Percentiles rank a stretch among this genome's conserved stretches.
These are phyloP conservation scores for Beauveria rudraprayagi DNA, from an alignment of 2,329 filamentous ascomycete genomes.

Conservation along the genomic window DNA sequence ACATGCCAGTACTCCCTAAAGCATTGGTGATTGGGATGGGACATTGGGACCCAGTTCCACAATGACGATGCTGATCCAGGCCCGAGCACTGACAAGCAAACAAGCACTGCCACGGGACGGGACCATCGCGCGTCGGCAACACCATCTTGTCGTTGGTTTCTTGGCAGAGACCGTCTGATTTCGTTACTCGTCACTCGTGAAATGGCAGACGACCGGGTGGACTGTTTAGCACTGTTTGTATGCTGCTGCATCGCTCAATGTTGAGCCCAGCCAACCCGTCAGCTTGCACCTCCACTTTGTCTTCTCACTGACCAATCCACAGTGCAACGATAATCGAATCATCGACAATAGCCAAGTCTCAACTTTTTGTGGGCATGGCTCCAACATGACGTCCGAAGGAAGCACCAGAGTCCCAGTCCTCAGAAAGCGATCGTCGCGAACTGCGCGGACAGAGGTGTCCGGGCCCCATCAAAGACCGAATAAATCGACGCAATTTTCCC, in stretches of 20 bases:
- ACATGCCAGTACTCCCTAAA: neutral
- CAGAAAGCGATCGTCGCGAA: neutral
- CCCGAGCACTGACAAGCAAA: conserved; percentile 1
- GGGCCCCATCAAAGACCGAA: neutral
- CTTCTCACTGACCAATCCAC: too few relatives aligned
- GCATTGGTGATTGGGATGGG: neutral
- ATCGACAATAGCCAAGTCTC: neutral
- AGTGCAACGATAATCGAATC: neutral
- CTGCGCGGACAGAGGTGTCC: neutral
- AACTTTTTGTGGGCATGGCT: neutral
- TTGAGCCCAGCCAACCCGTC: too few relatives aligned
- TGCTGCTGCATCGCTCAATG: too few relatives aligned
- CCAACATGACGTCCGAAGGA: neutral
- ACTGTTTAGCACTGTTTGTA: too few relatives aligned
- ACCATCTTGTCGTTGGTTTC: too few relatives aligned
- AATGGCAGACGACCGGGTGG: too few relatives aligned
- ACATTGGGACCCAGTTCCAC: conserved; percentile 3
- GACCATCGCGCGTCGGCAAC: neutral
- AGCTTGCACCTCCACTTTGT: too few relatives aligned
- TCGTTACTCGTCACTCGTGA: too few relatives aligned
- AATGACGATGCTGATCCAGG: neutral
- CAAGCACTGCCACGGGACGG: conserved; percentile 1
- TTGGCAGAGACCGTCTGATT: too few relatives aligned
- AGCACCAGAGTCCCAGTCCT: too few relatives aligned
- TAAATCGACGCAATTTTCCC: neutral